Base-by-base conservation (phyloP, 2,329 filamentous ascomycete genomes). In the Cladosporium sp. region DNA sequence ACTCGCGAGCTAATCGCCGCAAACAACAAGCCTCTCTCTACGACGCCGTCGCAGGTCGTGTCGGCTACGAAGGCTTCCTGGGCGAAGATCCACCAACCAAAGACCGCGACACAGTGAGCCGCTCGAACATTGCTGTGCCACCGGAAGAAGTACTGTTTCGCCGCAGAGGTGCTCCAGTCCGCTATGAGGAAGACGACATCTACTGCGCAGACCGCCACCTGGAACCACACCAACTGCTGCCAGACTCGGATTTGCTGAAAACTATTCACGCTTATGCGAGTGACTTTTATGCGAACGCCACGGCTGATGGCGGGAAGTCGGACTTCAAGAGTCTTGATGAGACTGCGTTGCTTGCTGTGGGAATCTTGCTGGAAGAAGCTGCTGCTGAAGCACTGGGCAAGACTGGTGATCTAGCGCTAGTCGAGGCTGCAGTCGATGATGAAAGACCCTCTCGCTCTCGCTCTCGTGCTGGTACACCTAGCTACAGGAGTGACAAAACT, bases 71-170 rank as follows among this genome's bases (percentile, higher is more conserved):
- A 66, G 80, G 81, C 64, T 82, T 83, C 68, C 78, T 84, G 24
- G 63, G 74, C 11, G 79, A 79, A 18, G 76, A 77, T 28, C 74
- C 68, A 11, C 51, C 69, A 67, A 60, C 74, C 44, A 76, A 74
- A 51, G 62, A 74, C 34, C 68, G 72, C 41, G 72, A 76, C 64
- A 73, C 70, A 7, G 44, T 61, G 10, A 71, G 67, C 24, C 71
- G 71, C 21, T 74, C 76, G 4, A 70, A 72, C 65, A 70, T 77
- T 71, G 75, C 82, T 3, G 72, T 91, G 5, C 82, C 88, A 1
- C 90, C 91, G 2, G 90, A 92, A 64, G 88, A 92, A 66, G 86
- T 90, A 0, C 83, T 93, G 4, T 93, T 92, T 76, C 86, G 86
- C 32, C 84, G 85, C 57, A 82, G 82, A 69, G 80, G 85, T 67